Base-by-base conservation (phyloP, 2,329 filamentous ascomycete genomes). In the Clarireedia paspali region DNA sequence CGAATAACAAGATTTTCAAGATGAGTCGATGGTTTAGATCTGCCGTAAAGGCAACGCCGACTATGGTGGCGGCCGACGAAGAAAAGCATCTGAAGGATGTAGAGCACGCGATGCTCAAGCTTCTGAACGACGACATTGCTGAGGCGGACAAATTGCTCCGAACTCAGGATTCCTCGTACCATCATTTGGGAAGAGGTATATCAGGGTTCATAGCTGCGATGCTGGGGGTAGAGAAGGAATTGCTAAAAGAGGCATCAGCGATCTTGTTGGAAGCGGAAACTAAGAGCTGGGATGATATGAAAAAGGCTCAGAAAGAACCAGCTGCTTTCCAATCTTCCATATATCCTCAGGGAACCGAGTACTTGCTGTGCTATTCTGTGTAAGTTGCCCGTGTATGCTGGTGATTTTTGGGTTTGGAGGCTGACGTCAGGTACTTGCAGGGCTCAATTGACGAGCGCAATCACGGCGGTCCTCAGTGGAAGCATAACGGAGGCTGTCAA, bases 101-200 rank as follows among this genome's bases (percentile, higher is more conserved):
- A 61, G 79, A 85, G 74, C 70, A 67, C 70, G 87, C 88, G 40
- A 83, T 86, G 4, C 78, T 80, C 7, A 75, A 88, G 56, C 89
- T 96, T 64, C 87, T 96, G 78, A 87, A 94, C 68, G 91, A 96
- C 72, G 90, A 97, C 72, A 86, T 97, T 58, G 88, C 90, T 38
- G 84, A 82, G 40, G 94, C 94, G 5, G 89, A 95, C 72, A 77
- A 77, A 58, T 82, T 83, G 44, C 77, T 96, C 38, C 79, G 80
- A 50, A 80, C 85, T 62, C 85, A 88, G 46, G 79, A 81, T 63
- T 96, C 91, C 5, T 82, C 89, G n/a, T 97, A 95, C 68, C 94
- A 99, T 72, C 76, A 87, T 74, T 78, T 97, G 36, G 91, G 91
- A 30, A 78, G 85, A 62, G 87, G 89, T 52, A 84, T 96, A 36